These are phyloP conservation scores for Yamadazyma paraphyllophila DNA, from an alignment of 805 yeast genomes.

Conservation along the genomic window DNA sequence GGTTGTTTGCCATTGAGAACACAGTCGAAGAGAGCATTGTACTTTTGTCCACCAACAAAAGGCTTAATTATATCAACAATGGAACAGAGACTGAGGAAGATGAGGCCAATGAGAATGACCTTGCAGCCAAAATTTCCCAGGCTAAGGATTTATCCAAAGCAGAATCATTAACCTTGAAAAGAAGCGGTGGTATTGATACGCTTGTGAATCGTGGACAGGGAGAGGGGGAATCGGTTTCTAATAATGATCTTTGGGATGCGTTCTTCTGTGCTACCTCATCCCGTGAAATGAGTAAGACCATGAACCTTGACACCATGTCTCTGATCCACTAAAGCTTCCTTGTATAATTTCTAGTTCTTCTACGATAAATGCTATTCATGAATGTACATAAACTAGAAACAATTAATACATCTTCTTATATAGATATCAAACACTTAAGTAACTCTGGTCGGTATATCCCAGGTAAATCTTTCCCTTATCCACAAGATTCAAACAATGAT, in stretches of 20 bases:
- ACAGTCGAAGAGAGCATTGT: slow-evolving; percentile 90
- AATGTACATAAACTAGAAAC: background rate
- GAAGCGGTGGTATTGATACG: slow-evolving; percentile 49
- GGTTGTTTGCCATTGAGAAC: slow-evolving; percentile 84
- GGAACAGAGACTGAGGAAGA: slow-evolving; percentile 13
- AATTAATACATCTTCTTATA: background rate
- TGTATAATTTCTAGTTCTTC: too few species aligned
- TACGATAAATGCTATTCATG: background rate
- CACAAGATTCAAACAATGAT: slow-evolving; percentile 51
- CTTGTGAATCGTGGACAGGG: slow-evolving; percentile 40
- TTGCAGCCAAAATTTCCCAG: slow-evolving; percentile 1
- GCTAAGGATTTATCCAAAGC: slow-evolving; percentile 30
- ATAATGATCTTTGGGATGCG: slow-evolving; percentile 61
- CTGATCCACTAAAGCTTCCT: slow-evolving; percentile 1
- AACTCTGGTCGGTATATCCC: slow-evolving; percentile 66
- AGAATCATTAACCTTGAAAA: slow-evolving; percentile 54
- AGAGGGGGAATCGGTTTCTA: slow-evolving; percentile 60
- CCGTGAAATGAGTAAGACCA: slow-evolving; percentile 13
- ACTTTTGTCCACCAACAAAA: slow-evolving; percentile 59
- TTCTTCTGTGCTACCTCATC: slow-evolving; percentile 42
- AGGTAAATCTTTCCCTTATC: slow-evolving; percentile 69
- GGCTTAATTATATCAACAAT: slow-evolving; percentile 42
- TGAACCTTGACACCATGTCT: slow-evolving; percentile 15
- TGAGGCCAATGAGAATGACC: slow-evolving; percentile 20
- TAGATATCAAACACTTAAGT: slow-evolving; percentile 44